Conservation (phyloP, 2,329 filamentous ascomycete species). For the Penicillium sp. region DNA sequence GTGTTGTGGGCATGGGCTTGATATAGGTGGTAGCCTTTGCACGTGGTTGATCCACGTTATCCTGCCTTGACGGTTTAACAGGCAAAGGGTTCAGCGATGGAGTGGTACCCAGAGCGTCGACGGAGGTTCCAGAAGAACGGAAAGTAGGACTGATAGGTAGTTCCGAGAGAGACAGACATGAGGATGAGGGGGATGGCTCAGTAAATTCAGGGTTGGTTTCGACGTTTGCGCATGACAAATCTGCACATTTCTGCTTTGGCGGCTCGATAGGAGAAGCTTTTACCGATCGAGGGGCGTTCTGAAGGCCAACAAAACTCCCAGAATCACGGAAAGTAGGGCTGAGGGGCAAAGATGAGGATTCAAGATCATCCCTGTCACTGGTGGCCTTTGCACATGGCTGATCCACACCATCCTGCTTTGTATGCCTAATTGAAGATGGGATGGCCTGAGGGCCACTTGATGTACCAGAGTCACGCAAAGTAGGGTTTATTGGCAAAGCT, state of each 20-base stretch:
- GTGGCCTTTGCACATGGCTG: not conserved
- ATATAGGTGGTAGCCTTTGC: not conserved
- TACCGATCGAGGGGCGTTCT: not conserved
- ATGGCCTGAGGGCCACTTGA: not conserved
- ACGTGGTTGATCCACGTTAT: not conserved
- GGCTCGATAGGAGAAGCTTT: not conserved
- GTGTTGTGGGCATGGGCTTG: not conserved
- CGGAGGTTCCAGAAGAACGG: not conserved
- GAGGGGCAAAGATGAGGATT: not conserved
- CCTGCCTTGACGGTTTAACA: not conserved
- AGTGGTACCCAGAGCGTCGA: not conserved
- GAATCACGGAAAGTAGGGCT: not conserved
- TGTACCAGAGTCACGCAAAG: not conserved
- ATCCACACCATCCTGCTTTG: not conserved
- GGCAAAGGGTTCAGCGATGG: not conserved
- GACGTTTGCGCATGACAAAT: not conserved
- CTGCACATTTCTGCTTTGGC: not conserved
- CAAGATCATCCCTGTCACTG: not conserved
- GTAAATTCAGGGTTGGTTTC: not conserved
- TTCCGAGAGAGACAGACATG: not conserved
- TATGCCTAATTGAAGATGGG: not conserved
- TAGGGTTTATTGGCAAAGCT: constrained; percentile 6
- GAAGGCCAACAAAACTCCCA: not conserved
- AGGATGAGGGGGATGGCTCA: not conserved
- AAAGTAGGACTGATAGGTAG: constrained; percentile 4